Base-by-base conservation (phyloP, 2,329 filamentous ascomycete genomes). In the Claviceps sp. region DNA sequence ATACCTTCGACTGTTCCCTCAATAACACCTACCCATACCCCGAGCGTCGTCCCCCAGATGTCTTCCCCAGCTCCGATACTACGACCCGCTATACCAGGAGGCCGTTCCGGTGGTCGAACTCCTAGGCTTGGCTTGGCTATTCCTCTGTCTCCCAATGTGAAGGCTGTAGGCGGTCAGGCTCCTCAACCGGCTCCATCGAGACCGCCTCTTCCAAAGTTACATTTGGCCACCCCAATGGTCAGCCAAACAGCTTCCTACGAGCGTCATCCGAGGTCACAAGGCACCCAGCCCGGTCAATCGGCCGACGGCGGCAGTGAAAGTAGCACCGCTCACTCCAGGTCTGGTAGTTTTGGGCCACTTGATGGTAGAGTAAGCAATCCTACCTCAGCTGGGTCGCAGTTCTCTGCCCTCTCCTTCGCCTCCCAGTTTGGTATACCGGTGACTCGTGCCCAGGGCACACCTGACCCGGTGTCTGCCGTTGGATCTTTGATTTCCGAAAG, bases 61-160 rank as follows among this genome's bases (percentile, higher is more conserved):
- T 81, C 85, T 53, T 82, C 85, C 48, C 83, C 86, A 50, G 87
- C 84, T 50, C 88, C 88, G 55, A 79, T 94, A 54, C 83, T 95
- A 52, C 85, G 89, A 55, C 87, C 89, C 51, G 88, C 89, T 55
- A 83, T 94, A 52, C 86, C 85, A 41, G 87, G 87, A 57, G 75
- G 73, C 58, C 77, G 82, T 60, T 76, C 76, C 56, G 76, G 74
- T 59, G 82, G 80, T 54, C 77, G 85, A 57, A 76, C 85, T 50
- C 89, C 89, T 30, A 82, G 86, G 61, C 78, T 97, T 54, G 91
- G 89, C 45, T 79, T 97, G 52, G 87, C 90, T 46, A 97, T 97
- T 54, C 91, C 91, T 40, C 83, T 87, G 1, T 95, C 89, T 38
- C 87, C 89, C 48, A 91, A 82, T 69, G 84, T 76, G 56, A 88